Base-by-base conservation (phyloP, 2,329 filamentous ascomycete genomes). In the Venturia aucupariae region DNA sequence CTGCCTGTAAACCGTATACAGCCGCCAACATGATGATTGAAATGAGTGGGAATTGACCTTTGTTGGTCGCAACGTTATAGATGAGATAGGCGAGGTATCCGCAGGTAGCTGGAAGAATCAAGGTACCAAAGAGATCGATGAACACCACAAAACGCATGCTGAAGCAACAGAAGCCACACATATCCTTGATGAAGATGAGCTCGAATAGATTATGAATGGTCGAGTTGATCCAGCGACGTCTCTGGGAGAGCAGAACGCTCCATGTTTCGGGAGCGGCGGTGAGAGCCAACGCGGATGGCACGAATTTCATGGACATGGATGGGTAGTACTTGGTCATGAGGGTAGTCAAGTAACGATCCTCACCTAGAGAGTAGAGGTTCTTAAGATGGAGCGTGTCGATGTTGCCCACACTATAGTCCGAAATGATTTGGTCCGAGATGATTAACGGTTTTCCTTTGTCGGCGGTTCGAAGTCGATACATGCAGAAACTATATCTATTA, bases 251-350 rank as follows among this genome's bases (percentile, higher is more conserved):
- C 70, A 99, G 79, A 70, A 99, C 91, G 72, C 87, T 90, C 90
- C 92, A 99, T 30, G 89, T 90, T 72, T 97, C 92, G 2, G 94
- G 94, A 0, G 94, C 94, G 54, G 93, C 93, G 1, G 94, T 99
- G 72, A 90, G 88, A 69, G 92, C 95, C 75, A 92, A 94, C 8
- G 94, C 94, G 76, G 96, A 91, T 0, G 92, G 86, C 62, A 97
- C 84, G 75, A 97, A 99, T 77, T 97, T 99, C 83, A 90, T 97
- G 0, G 90, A 89, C 92, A 97, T 97, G 69, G 81, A 81, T 1
- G 94, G 93, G 82, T 97, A 97, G 78, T 97, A 86, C 79, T 96
- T 97, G 66, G 90, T 96, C 94, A 99, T 97, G 65, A 99, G 81
- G 0, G 94, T 99, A 1, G 94, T 99, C 66, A 99, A 82, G 75